Conservation (phyloP, 2,329 filamentous ascomycete genomes). For the Ascochyta fabae region DNA sequence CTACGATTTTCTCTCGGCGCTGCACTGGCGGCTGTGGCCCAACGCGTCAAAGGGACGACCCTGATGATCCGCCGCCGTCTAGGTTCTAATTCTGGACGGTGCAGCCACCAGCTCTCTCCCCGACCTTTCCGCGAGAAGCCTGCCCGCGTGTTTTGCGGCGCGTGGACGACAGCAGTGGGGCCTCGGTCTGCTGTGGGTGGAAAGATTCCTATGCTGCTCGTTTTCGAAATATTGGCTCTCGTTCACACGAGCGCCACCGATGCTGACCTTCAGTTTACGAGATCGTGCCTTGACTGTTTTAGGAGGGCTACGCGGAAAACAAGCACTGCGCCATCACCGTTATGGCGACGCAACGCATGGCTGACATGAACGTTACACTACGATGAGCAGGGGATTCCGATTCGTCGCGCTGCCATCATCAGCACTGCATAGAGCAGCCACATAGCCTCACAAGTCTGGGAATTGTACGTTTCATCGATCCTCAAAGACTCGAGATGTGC, state of each 20-base stretch:
- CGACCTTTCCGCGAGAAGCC: not conserved
- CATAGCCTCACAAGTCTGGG: not conserved
- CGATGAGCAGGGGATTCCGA: not conserved
- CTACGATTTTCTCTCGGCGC: constrained; percentile 7
- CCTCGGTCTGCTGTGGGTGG: constrained; percentile 6
- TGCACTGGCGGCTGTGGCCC: constrained; percentile 2
- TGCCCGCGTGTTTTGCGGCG: not conserved
- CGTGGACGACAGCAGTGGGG: constrained; percentile 23
- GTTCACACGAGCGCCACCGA: constrained; percentile 22
- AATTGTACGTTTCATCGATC: not conserved
- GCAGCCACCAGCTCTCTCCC: not conserved
- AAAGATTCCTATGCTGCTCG: constrained; percentile 10
- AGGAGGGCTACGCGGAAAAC: constrained; percentile 25
- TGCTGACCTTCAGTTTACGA: constrained; percentile 36
- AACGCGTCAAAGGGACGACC: constrained; percentile 8
- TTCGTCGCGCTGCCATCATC: not conserved
- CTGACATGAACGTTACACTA: constrained; percentile 26
- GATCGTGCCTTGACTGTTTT: constrained; percentile 17
- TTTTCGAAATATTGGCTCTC: constrained; percentile 18
- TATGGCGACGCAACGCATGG: constrained; percentile 8
- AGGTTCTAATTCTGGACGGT: constrained; percentile 1
- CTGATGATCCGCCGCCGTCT: constrained; percentile 18
- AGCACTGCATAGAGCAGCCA: constrained; percentile 12
- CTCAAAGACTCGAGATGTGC: not conserved
- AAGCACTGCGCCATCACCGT: constrained; percentile 21